Base-by-base conservation (phyloP, 805 yeast genomes). In the Candida tibetensis region DNA sequence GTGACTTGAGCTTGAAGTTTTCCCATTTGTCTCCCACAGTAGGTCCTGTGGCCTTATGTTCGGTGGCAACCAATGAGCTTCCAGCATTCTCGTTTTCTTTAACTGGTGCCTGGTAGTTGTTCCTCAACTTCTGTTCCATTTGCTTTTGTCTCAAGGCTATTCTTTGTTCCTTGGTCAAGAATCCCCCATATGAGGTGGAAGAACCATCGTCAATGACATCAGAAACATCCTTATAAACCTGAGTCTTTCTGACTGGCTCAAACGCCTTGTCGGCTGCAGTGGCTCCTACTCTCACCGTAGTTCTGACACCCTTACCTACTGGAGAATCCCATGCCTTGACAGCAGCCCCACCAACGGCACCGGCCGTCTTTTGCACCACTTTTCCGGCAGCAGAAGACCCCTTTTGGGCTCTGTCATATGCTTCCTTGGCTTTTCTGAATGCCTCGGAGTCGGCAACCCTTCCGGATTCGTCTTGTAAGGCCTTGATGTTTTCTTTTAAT, bases 311-410 rank as follows among this genome's bases (percentile, higher is more conserved):
- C 59, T 82, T 81, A 44, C 95, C 93, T 30, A 91, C 85, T 17
- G 93, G 86, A 1, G 96, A 88, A 44, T 93, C 96, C 99, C 99
- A 93, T 1, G 97, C 96, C 42, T 82, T 83, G 28, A 76, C 71
- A 3, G 96, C 98, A 31, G 81, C 95, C 41, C 76, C 82, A 38
- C 96, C 98, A 25, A 93, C 88, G 28, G 81, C 91, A 52, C 85
- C 87, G n/a, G 97, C 97, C 4, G 98, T 93, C 64, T 85, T 85
- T 53, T 79, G 77, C 39, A 87, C 77, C 30, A 88, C 83, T 58
- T 85, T 78, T 5, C 80, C 77, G n/a, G 80, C 73, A 27, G 85
- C 85, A 14, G 86, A 74, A 14, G 75, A 63, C 10, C 79, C 76
- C 56, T 78, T 81, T 53, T 85, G 93, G 2, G 98, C 96, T 39